Base-by-base conservation (phyloP, 106 monocot genomes). In the Apostasia shenzhenica region DNA sequence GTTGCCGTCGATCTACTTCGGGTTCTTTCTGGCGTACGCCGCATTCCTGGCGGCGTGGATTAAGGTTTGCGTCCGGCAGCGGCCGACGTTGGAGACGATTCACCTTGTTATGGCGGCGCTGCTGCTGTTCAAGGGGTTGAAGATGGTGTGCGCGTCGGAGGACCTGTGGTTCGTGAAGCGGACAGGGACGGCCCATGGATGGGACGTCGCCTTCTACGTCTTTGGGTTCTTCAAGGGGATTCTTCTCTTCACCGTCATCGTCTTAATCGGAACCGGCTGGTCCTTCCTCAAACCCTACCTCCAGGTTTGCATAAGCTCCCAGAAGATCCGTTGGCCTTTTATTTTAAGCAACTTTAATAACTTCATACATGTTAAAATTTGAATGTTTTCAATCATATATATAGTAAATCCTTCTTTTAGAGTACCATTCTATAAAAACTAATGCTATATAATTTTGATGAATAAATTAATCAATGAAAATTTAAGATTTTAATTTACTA, bases 231-330 rank as follows among this genome's bases (percentile, higher is more conserved):
- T 83, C 63, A 80, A 87, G 49, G 80, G 80, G 42, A 55, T 87
- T 11, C 49, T 79, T 10, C 70, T 87, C 13, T 83, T 87, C 78
- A 83, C 87, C 6, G 82, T 87, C 51, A 83, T 80, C 50, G 83
- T 77, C 42, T 80, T 80, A 63, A 72, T 87, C 12, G 83, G 80
- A 45, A 87, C 86, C 14, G 77, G 83, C 41, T 87, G 86, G 86
- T 83, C 80, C 7, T 83, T 87, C 70, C 41, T 87, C 37, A 87
- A 87, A 54, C 80, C 86, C 0, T 87, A 73, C 66, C 70, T 84
- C 7, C 83, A 84, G 72, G 83, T 73, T 7, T 39, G 3, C 14
- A 11, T 12, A 8, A 2, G 55, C 13, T 69, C 5, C 6, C 26
- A 38, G 8, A 0, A 52, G n/a, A 1, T 67, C 48, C 49, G 10